phyloP scores from a whole-genome alignment of 345 rosid genomes.

The Excoecaria agallocha region DNA sequence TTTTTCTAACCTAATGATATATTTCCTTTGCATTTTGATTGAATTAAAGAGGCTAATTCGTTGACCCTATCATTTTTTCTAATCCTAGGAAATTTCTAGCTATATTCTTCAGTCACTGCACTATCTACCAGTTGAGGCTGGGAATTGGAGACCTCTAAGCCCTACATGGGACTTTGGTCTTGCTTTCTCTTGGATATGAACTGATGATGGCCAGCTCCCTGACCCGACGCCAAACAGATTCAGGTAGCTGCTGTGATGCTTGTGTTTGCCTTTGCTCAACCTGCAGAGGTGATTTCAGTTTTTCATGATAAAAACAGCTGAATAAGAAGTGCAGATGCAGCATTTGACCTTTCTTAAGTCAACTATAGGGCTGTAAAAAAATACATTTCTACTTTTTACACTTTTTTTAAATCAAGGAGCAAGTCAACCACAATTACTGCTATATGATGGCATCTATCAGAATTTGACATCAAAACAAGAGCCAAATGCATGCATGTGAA shows the following conservation, averaged over 20 bases:
- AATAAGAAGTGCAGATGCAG: background rate
- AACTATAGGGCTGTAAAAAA: background rate
- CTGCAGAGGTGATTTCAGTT: background rate
- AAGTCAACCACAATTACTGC: background rate
- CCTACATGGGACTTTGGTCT: background rate
- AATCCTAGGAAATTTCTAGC: background rate
- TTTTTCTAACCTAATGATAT: background rate
- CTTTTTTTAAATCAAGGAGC: too few relatives aligned
- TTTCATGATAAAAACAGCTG: too few relatives aligned
- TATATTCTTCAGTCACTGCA: background rate
- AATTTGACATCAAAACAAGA: too few relatives aligned
- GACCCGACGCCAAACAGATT: background rate
- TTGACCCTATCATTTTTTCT: background rate
- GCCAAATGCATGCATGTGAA: too few relatives aligned
- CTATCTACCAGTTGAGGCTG: background rate
- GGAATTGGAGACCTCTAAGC: background rate
- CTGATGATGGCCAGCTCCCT: background rate
- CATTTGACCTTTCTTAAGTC: background rate
- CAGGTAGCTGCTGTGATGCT: background rate
- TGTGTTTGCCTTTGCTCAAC: background rate
- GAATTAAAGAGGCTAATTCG: background rate
- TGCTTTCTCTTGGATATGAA: slow-evolving; percentile 3
- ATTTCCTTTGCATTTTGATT: background rate
- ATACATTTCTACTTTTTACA: background rate
- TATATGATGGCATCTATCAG: background rate